phyloP scores from a whole-genome alignment of 352 stramenopile species.

The Aphanomyces invadans region DNA sequence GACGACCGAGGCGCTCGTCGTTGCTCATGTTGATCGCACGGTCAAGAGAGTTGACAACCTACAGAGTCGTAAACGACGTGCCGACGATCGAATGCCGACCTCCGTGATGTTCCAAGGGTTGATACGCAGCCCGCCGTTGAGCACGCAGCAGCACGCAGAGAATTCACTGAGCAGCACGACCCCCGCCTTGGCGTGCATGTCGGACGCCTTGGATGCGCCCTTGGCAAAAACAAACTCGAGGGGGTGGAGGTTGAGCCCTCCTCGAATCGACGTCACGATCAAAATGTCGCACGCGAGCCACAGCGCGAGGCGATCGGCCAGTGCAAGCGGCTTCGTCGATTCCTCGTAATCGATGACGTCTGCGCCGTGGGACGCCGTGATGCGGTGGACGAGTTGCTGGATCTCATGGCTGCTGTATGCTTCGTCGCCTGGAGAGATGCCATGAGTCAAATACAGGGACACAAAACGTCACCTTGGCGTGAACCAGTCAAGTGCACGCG shows the following conservation, averaged over 20 bases:
- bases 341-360: conserved; percentile 84
- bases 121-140: conserved; percentile 94
- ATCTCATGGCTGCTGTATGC: conserved; percentile 83
- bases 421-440: conserved; percentile 52
- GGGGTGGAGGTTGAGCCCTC: conserved; percentile 96
- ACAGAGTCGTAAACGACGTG: neutral
- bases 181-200: conserved; percentile 48
- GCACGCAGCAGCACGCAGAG: conserved; percentile 91
- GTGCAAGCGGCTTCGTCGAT: conserved; percentile 71
- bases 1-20: conserved; percentile 82
- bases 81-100: conserved; percentile 36
- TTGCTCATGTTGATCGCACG: conserved; percentile 90
- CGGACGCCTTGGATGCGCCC: conserved; percentile 38
- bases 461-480: conserved; percentile 61
- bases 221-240: conserved; percentile 93
- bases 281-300: conserved; percentile 94
- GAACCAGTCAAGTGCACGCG: conserved; percentile 82
- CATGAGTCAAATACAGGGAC: too few species aligned
- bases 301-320: conserved; percentile 88
- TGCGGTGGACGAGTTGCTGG: conserved; percentile 66
- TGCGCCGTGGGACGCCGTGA: conserved; percentile 56
- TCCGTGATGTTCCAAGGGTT: conserved; percentile 97
- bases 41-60: conserved; percentile 83
- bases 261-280: conserved; percentile 92
- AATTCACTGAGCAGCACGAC: conserved; percentile 97